Percentiles rank a stretch among this genome's conserved stretches.
These are phyloP conservation scores for Eucalyptus pauciflora DNA, from an alignment of 345 rosid species.

Conservation along the genomic window DNA sequence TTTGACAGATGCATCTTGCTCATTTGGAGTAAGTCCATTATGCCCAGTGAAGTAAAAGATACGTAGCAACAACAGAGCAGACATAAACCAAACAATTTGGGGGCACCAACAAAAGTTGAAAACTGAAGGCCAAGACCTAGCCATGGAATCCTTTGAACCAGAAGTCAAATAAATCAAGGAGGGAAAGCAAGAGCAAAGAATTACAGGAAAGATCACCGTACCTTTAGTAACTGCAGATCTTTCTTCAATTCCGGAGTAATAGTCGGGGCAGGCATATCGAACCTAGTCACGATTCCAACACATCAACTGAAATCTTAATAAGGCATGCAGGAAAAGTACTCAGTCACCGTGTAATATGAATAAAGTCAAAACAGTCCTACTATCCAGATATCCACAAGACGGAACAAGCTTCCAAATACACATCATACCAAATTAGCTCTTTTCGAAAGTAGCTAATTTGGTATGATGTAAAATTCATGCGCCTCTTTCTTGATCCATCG, in stretches of 20 bases:
- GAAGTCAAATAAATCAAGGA: neutral
- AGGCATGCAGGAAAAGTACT: neutral
- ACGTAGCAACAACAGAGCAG: neutral
- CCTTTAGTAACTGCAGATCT: constrained; percentile 92
- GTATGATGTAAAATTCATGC: neutral
- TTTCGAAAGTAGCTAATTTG: no score
- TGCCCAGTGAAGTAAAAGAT: neutral
- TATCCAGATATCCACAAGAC: neutral
- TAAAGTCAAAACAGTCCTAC: neutral
- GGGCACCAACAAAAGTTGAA: neutral
- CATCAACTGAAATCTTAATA: neutral
- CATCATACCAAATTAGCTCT: neutral
- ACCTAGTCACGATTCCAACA: constrained; percentile 30
- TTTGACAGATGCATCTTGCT: neutral
- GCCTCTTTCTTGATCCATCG: neutral
- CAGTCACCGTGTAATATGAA: neutral
- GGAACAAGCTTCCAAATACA: neutral
- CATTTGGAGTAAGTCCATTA: neutral
- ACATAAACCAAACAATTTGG: neutral
- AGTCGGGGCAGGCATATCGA: constrained; percentile 89
- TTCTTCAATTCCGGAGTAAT: constrained; percentile 79
- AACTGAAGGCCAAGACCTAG: neutral
- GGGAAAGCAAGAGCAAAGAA: neutral
- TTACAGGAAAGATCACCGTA: neutral
- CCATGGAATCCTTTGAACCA: neutral